These are phyloP conservation scores for Wickerhamomyces chaumierensis DNA, from an alignment of 805 yeast species.

Conservation along the genomic window DNA sequence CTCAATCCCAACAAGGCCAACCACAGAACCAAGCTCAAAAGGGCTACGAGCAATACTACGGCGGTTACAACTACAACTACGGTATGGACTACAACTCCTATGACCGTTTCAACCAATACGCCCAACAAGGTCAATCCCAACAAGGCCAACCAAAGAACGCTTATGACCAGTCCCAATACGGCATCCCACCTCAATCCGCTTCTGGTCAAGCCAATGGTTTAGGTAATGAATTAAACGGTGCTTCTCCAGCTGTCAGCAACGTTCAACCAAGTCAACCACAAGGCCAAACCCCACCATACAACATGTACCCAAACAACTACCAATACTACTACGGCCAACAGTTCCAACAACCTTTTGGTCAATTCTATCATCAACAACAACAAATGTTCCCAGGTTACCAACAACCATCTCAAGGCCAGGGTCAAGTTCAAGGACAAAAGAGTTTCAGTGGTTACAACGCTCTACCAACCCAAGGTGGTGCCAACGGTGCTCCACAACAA, in stretches of 20 bases:
- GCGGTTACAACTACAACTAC: constrained; percentile 6
- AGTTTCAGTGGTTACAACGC: not conserved
- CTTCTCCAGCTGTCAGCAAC: not conserved
- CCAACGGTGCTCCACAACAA: constrained; percentile 4
- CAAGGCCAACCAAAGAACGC: constrained; percentile 20
- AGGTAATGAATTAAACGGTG: not conserved
- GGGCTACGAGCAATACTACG: constrained; percentile 4
- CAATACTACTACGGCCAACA: constrained; percentile 1
- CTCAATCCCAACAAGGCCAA: constrained; percentile 13
- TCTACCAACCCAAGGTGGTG: not conserved
- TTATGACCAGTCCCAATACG: constrained; percentile 20
- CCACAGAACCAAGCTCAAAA: constrained; percentile 12
- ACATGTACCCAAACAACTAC: not conserved
- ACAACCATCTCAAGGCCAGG: constrained; percentile 1
- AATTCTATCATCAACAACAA: constrained; percentile 5
- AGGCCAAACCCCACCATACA: not conserved
- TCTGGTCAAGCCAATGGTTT: not conserved
- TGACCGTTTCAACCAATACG: constrained; percentile 3
- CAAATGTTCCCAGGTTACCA: constrained; percentile 2
- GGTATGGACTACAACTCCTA: constrained; percentile 3
- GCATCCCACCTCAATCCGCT: constrained; percentile 10
- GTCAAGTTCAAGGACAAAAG: not conserved
- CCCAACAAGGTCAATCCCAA: constrained; percentile 8
- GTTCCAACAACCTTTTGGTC: constrained; percentile 7
- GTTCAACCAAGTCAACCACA: not conserved